Conservation (phyloP, 106 monocot species). For the Chionographis japonica region DNA sequence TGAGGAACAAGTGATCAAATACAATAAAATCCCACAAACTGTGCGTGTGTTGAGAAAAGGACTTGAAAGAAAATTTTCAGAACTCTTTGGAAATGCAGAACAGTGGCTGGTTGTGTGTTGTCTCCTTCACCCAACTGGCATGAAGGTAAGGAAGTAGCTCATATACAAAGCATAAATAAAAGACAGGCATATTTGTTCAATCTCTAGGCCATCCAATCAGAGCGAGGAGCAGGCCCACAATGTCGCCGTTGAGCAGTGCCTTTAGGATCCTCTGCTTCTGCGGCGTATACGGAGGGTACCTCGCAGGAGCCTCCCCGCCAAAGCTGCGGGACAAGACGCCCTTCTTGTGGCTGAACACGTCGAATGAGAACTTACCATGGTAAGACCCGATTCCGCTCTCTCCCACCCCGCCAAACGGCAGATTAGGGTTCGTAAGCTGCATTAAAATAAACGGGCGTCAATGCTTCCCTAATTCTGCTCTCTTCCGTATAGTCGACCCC, state of each 20-base stretch:
- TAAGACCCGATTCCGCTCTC: constrained; percentile 56
- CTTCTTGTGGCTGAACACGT: constrained; percentile 85
- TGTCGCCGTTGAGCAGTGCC: constrained; percentile 48
- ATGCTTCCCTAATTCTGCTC: background rate
- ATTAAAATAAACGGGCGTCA: background rate
- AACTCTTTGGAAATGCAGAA: no score
- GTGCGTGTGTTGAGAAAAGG: no score
- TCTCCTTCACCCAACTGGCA: no score
- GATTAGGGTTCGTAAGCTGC: constrained; percentile 50
- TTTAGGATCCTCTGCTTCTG: constrained; percentile 52
- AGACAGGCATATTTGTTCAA: background rate
- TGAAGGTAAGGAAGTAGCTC: no score
- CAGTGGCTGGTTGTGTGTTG: no score
- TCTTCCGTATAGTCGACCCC: no score
- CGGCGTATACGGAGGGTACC: constrained; percentile 79
- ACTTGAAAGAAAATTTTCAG: no score
- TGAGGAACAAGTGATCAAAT: no score
- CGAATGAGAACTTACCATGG: constrained; percentile 70
- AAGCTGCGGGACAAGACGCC: constrained; percentile 65
- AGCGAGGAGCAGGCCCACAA: constrained; percentile 54
- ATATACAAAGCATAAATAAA: no score
- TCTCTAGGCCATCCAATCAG: constrained; percentile 36
- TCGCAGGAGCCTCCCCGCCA: constrained; percentile 48
- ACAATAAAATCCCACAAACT: no score
- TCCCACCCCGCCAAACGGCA: constrained; percentile 59